These are phyloP conservation scores for Aspergillus panamensis DNA, from an alignment of 495 filamentous ascomycete genomes.

Conservation along the genomic window DNA sequence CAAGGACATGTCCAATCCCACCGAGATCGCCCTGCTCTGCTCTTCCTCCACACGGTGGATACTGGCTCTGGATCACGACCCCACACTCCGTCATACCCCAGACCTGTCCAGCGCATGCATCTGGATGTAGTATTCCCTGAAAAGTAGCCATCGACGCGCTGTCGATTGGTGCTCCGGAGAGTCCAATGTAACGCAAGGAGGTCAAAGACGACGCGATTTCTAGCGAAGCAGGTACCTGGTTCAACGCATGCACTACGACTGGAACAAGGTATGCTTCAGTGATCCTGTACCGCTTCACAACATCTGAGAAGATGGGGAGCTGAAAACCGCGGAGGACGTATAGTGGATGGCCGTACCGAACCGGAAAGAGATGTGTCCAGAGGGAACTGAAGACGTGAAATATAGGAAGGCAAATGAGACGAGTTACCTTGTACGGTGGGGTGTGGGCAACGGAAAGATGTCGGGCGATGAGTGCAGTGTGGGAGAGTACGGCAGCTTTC, in stretches of 20 bases:
- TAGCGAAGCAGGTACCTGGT: slow-evolving; percentile 31
- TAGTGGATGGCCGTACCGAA: slow-evolving; percentile 48
- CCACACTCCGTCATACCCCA: slow-evolving; percentile 43
- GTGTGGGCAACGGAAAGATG: slow-evolving; percentile 30
- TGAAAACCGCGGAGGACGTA: slow-evolving; percentile 60
- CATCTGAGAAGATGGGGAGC: slow-evolving; percentile 46
- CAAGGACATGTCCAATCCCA: slow-evolving; percentile 62
- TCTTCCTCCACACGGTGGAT: background rate
- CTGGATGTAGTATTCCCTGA: background rate
- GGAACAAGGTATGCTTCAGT: slow-evolving; percentile 57
- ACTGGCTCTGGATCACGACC: slow-evolving; percentile 35
- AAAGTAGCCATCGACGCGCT: background rate
- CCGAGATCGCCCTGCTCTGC: slow-evolving; percentile 25
- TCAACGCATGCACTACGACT: slow-evolving; percentile 50
- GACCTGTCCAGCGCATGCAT: background rate
- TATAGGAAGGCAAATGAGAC: slow-evolving; percentile 54
- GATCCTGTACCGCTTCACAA: slow-evolving; percentile 52
- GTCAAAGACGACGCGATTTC: slow-evolving; percentile 38
- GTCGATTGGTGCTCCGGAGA: slow-evolving; percentile 10
- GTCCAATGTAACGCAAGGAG: slow-evolving; percentile 35
- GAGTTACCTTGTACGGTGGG: slow-evolving; percentile 41
- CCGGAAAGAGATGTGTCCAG: slow-evolving; percentile 45
- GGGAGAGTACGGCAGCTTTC: slow-evolving; percentile 50
- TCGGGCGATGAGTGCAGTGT: slow-evolving; percentile 47
- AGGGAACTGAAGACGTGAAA: slow-evolving; percentile 58